These are phyloP conservation scores for Artemisia argyi DNA, from an alignment of 129 eudicot genomes.

Conservation along the genomic window DNA sequence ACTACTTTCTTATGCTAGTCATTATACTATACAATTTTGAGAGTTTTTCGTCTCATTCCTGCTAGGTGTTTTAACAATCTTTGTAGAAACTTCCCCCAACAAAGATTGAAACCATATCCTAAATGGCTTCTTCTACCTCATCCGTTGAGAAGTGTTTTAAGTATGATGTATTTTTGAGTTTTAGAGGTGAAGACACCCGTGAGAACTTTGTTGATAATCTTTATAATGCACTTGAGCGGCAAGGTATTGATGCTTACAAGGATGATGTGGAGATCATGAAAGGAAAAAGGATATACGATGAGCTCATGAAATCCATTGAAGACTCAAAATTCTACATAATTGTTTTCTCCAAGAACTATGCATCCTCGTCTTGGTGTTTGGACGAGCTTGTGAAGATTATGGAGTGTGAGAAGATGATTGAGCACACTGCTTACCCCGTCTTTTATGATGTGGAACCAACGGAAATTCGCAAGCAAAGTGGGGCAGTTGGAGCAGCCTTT, in stretches of 20 bases:
- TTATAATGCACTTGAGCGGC: neutral
- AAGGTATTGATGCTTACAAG: conserved; percentile 2
- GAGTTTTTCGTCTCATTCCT: no score
- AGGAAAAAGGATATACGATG: neutral
- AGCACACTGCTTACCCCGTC: neutral
- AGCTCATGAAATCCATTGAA: conserved; percentile 1
- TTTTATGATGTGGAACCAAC: conserved; percentile 2
- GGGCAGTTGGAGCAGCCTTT: neutral
- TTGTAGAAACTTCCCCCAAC: no score
- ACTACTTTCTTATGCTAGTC: no score
- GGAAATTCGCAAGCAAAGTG: neutral
- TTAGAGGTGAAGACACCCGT: conserved; percentile 7
- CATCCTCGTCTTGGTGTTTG: conserved; percentile 1
- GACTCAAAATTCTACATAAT: conserved; percentile 1
- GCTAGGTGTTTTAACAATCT: no score
- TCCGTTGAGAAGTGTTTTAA: neutral
- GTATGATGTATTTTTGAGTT: neutral
- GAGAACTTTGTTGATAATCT: neutral
- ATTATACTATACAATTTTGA: no score
- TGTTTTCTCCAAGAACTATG: conserved; percentile 1
- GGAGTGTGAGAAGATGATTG: neutral
- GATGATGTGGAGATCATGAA: neutral
- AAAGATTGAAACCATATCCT: no score
- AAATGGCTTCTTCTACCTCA: neutral
- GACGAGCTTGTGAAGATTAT: conserved; percentile 5